Conservation (phyloP, 495 filamentous ascomycete species). For the Penicillium fimorum region DNA sequence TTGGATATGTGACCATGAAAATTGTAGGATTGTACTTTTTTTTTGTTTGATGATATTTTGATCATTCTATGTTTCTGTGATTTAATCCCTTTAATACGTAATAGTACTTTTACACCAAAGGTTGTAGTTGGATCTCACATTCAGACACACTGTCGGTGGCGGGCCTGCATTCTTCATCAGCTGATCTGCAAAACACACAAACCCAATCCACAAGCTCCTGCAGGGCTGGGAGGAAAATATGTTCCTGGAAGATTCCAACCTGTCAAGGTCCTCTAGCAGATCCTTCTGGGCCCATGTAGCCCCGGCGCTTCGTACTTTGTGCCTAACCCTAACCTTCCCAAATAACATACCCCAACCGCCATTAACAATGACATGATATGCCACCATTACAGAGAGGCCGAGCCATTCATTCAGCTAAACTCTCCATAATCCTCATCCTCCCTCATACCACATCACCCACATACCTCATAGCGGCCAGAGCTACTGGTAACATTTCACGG, state of each 20-base stretch:
- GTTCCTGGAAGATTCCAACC: not conserved
- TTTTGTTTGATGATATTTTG: not conserved
- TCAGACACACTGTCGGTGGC: conserved; percentile 4
- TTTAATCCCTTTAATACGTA: not conserved
- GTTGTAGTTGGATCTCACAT: not conserved
- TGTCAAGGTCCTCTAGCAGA: not conserved
- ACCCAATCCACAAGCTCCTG: not conserved
- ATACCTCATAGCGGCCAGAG: conserved; percentile 14
- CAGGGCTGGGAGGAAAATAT: conserved; percentile 11
- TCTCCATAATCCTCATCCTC: not conserved
- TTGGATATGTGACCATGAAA: conserved; percentile 8
- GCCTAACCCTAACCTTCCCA: not conserved
- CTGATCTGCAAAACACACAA: not conserved
- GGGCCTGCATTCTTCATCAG: conserved; percentile 16
- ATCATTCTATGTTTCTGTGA: not conserved
- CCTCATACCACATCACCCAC: conserved; percentile 17
- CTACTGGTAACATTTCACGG: not conserved
- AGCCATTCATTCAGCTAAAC: not conserved
- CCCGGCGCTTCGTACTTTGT: no score
- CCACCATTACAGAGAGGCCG: not conserved
- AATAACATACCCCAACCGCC: not conserved
- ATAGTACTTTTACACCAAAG: no score
- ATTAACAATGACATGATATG: not conserved
- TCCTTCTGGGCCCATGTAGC: not conserved
- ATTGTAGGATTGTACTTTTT: not conserved